Conservation (phyloP, 2,329 filamentous ascomycete genomes). For the Aureobasidium mangrovei region DNA sequence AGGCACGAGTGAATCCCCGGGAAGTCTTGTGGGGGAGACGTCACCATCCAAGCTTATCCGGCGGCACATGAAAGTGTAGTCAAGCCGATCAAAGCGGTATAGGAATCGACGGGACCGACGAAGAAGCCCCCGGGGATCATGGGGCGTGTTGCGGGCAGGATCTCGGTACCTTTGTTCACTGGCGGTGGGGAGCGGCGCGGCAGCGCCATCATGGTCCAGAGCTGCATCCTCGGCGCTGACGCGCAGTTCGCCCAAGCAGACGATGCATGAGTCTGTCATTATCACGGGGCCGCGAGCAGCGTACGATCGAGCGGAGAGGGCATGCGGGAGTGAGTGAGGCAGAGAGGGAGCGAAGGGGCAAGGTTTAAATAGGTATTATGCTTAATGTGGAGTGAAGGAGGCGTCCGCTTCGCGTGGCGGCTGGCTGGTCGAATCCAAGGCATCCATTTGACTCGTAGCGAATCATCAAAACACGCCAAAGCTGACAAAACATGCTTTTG, state of each 20-base stretch:
- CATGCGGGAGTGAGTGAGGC: background rate
- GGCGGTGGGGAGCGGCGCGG: background rate
- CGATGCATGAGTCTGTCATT: constrained; percentile 63
- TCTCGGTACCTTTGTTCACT: constrained; percentile 12
- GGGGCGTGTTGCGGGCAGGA: background rate
- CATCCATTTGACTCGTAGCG: background rate
- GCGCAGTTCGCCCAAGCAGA: constrained; percentile 62
- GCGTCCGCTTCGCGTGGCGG: constrained; percentile 6
- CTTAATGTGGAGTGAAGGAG: constrained; percentile 5
- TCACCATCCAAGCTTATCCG: constrained; percentile 33
- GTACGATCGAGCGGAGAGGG: constrained; percentile 6
- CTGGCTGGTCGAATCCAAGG: background rate
- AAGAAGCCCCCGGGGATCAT: constrained; percentile 11
- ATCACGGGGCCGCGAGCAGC: constrained; percentile 10
- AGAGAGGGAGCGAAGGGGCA: constrained; percentile 4
- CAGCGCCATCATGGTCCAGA: background rate
- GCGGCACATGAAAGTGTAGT: constrained; percentile 27
- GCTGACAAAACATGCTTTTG: background rate
- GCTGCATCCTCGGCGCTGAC: constrained; percentile 22
- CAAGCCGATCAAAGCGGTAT: constrained; percentile 33
- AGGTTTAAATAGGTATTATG: constrained; percentile 2
- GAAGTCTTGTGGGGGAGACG: constrained; percentile 24
- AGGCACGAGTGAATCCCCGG: constrained; percentile 18
- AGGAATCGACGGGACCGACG: constrained; percentile 20
- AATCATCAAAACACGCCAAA: background rate